phyloP scores from a whole-genome alignment of 1,139 yeast species.

The Pichia sp. region DNA sequence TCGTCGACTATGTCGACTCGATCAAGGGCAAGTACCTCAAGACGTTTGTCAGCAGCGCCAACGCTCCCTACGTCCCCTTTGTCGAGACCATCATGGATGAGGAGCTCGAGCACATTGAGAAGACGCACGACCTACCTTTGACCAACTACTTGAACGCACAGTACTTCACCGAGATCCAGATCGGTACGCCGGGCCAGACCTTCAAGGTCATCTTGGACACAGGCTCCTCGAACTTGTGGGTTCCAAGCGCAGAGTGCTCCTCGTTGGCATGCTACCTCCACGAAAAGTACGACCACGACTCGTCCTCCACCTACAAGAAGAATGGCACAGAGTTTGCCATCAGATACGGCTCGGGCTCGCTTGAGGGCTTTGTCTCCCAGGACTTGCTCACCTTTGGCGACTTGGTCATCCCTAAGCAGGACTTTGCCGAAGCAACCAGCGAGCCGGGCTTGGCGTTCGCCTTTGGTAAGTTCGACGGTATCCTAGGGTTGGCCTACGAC shows the following conservation, averaged over 20 bases:
- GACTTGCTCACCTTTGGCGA: slow-evolving; percentile 81
- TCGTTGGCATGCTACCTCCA: slow-evolving; percentile 95
- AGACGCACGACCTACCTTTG: slow-evolving; percentile 69
- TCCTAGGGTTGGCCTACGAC: slow-evolving; percentile 89
- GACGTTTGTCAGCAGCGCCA: slow-evolving; percentile 11
- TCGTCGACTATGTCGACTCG: slow-evolving; percentile 61
- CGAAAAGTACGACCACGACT: slow-evolving; percentile 77
- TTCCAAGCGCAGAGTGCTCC: slow-evolving; percentile 82
- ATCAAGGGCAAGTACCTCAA: slow-evolving; percentile 66
- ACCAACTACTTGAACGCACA: slow-evolving; percentile 93
- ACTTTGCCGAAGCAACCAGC: slow-evolving; percentile 92
- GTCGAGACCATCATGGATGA: slow-evolving; percentile 26
- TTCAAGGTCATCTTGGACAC: slow-evolving; percentile 92
- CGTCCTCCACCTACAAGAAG: slow-evolving; percentile 73
- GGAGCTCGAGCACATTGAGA: neutral
- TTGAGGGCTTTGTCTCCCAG: slow-evolving; percentile 87
- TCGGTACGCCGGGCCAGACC: slow-evolving; percentile 90
- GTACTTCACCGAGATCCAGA: slow-evolving; percentile 80
- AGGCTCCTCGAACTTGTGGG: slow-evolving; percentile 96
- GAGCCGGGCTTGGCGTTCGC: slow-evolving; percentile 99
- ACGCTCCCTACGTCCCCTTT: slow-evolving; percentile 43
- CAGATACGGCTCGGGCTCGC: slow-evolving; percentile 86
- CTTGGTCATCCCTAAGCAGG: slow-evolving; percentile 77
- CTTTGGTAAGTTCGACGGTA: slow-evolving; percentile 97
- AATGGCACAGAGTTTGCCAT: slow-evolving; percentile 84